Percentiles rank a stretch among this genome's conserved stretches.
phyloP scores from a whole-genome alignment of 768 basidiomycete species.

The Tylopilus intermedius region DNA sequence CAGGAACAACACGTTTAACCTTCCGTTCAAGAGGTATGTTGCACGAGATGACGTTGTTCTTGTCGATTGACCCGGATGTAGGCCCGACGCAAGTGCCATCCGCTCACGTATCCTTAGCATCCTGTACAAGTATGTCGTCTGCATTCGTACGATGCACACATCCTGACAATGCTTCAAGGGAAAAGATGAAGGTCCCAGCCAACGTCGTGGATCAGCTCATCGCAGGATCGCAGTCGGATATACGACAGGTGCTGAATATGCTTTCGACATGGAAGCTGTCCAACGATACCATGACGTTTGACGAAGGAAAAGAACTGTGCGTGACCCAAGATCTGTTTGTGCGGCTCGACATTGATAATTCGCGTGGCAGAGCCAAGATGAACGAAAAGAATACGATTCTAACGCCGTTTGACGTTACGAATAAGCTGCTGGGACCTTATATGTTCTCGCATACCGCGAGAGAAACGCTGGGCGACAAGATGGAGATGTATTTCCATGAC shows the following conservation, averaged over 20 bases:
- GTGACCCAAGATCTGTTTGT: constrained; percentile 25
- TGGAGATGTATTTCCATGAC: constrained; percentile 96
- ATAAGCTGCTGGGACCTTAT: constrained; percentile 86
- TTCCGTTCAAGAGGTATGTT: constrained; percentile 73
- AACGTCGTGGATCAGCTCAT: constrained; percentile 93
- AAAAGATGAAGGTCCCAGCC: constrained; percentile 87
- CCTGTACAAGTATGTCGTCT: constrained; percentile 71
- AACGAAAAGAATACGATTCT: constrained; percentile 91
- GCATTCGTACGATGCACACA: too few species aligned
- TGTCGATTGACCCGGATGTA: constrained; percentile 25
- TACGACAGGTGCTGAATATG: constrained; percentile 97
- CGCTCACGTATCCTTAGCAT: constrained; percentile 88
- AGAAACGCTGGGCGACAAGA: constrained; percentile 83
- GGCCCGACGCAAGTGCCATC: constrained; percentile 71
- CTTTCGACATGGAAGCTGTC: constrained; percentile 95
- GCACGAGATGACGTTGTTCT: not conserved
- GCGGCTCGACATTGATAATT: not conserved
- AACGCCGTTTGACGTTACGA: constrained; percentile 90
- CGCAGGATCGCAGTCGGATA: constrained; percentile 85
- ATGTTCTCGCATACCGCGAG: constrained; percentile 78
- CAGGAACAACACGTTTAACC: constrained; percentile 58
- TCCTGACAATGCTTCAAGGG: constrained; percentile 42
- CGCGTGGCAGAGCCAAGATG: constrained; percentile 62
- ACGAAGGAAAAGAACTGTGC: constrained; percentile 87
- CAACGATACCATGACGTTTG: constrained; percentile 76